Base-by-base conservation (phyloP, 2,329 filamentous ascomycete species). In the Fusarium xylarioides region DNA sequence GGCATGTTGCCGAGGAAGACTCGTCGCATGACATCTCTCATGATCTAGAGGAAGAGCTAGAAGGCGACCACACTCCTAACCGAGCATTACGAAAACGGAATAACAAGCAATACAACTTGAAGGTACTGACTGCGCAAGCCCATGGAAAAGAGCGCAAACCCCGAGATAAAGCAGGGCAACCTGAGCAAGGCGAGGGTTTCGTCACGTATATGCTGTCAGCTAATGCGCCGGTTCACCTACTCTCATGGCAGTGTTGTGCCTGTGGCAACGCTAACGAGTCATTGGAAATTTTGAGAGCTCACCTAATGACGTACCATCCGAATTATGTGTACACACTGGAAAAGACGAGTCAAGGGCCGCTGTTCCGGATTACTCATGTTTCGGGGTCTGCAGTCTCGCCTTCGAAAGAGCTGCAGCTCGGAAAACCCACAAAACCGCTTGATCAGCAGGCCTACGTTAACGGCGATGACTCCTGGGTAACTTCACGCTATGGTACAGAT, bases 91-190 rank as follows among this genome's bases (percentile, higher is more conserved):
- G 88, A 47, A 80, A 82, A 21, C 84, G 88, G 58, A 82, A 82
- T 46, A 85, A 84, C 63, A 86, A 87, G 67, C 84, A 85, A 28
- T 91, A 91, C 76, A 91, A 91, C 71, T 79, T 91, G 42, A 91
- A 90, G 76, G 82, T 86, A 18, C 80, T 91, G 21, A 90, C 86
- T 78, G 87, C 89, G 73, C 86, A 88, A 73, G 87, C 88, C 11
- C 84, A 88, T 57, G 88, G 88, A 8, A 87, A 84, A 72, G 85
- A 86, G 47, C 84, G 83, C 68, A 86, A 85, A 70, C 83, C 83
- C 76, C 76, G 75, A 62, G 67, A 76, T 64, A 73, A 78, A 66
- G 71, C 68, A 68, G 63, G 76, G 62, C 70, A 79, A 55, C 53
- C 63, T 67, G 75, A 69, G 30, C 65, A 69, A 42, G 81, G 79